A percentile compares a stretch with the other conserved stretches of the same genome.
Evolutionary conservation across 306 rosid species (phyloP).

Genomic region (Prunus mongolica): DNA sequence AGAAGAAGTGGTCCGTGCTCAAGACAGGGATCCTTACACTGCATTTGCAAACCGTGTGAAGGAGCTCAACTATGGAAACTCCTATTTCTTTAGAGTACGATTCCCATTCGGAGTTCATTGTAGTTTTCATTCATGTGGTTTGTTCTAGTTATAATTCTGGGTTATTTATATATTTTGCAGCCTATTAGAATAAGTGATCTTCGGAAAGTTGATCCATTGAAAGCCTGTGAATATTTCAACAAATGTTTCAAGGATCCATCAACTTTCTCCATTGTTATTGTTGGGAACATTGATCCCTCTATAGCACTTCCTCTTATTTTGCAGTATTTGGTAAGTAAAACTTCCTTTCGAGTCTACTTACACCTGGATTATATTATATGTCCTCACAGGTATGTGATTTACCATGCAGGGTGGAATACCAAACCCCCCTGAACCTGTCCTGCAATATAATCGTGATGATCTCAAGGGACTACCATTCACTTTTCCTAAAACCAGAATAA

Average conservation of each 20-base stretch:
- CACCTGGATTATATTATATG: constrained; percentile 11
- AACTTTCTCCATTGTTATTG: constrained; percentile 77
- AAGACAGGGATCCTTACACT: constrained; percentile 92
- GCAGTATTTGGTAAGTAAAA: constrained; percentile 77
- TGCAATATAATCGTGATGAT: constrained; percentile 75
- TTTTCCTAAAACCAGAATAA: constrained; percentile 54
- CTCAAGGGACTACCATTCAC: constrained; percentile 87
- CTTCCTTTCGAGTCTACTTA: constrained; percentile 18
- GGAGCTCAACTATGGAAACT: constrained; percentile 97
- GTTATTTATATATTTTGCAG: constrained; percentile 43
- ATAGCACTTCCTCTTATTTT: constrained; percentile 82
- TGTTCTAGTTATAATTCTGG: constrained; percentile 23
- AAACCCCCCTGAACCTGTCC: constrained; percentile 66
- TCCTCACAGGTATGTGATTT: constrained; percentile 27
- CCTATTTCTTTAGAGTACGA: constrained; percentile 86
- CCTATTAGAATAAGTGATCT: constrained; percentile 77
- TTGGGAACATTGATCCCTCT: constrained; percentile 78
- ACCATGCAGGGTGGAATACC: constrained; percentile 86
- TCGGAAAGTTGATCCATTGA: constrained; percentile 72
- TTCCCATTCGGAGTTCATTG: constrained; percentile 18
- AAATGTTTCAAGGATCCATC: constrained; percentile 93
- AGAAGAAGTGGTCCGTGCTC: constrained; percentile 92
- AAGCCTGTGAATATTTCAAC: constrained; percentile 95
- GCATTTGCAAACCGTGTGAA: constrained; percentile 92
- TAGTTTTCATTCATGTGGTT: constrained; percentile 8